Conservation (phyloP, 345 rosid genomes). For the Ceriops tagal region DNA sequence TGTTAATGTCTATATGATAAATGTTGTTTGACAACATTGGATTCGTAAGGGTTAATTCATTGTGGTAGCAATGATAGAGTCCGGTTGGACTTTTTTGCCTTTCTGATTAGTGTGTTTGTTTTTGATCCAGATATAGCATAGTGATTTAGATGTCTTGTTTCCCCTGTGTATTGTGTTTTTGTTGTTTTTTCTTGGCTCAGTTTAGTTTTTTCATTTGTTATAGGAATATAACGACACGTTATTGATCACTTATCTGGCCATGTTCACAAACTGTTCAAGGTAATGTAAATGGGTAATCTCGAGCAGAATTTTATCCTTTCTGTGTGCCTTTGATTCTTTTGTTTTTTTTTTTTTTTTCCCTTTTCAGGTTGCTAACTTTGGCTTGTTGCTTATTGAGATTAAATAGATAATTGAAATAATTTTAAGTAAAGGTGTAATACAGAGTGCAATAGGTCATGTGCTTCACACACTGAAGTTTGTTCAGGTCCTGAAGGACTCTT, state of each 20-base stretch:
- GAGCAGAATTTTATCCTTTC: background rate
- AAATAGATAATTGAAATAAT: background rate
- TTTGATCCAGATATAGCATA: background rate
- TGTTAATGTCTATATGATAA: background rate
- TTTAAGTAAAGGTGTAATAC: background rate
- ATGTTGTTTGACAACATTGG: background rate
- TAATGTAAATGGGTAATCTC: constrained; percentile 15
- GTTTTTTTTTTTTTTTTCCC: background rate
- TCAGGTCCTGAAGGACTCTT: too few species aligned
- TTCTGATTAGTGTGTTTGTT: too few species aligned
- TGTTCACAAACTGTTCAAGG: constrained; percentile 95
- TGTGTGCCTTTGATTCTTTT: background rate
- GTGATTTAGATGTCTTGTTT: background rate
- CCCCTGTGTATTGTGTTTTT: background rate
- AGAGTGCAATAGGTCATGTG: background rate
- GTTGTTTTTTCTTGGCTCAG: constrained; percentile 7
- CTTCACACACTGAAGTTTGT: background rate
- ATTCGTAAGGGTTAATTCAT: background rate
- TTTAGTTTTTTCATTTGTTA: too few species aligned
- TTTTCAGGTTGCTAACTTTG: background rate
- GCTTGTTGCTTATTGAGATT: background rate
- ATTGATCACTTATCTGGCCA: constrained; percentile 80
- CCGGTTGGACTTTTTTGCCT: background rate
- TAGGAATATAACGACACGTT: constrained; percentile 94
- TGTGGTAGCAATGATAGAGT: background rate